Percentiles rank a stretch among this genome's conserved stretches.
phyloP scores from a whole-genome alignment of 2,329 filamentous ascomycete species.

The Arthrobotrys pseudoclavata region DNA sequence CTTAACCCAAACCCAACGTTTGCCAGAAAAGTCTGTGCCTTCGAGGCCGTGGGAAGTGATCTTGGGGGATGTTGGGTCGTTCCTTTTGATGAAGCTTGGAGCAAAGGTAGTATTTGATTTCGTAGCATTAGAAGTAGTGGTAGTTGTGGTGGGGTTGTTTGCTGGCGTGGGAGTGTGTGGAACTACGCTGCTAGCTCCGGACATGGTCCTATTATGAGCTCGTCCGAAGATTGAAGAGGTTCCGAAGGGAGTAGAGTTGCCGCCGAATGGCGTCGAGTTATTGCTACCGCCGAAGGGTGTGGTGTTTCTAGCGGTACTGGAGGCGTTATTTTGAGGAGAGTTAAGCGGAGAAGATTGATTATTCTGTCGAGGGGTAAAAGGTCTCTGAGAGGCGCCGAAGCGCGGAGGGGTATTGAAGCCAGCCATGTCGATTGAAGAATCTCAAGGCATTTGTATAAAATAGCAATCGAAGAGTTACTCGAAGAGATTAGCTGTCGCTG shows the following conservation, averaged over 20 bases:
- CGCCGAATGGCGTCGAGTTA: slow-evolving; percentile 49
- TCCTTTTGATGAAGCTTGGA: slow-evolving; percentile 88
- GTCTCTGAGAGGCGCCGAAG: slow-evolving; percentile 58
- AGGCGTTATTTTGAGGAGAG: slow-evolving; percentile 47
- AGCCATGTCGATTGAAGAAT: slow-evolving; percentile 40
- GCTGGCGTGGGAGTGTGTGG: not conserved
- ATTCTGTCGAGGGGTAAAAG: slow-evolving; percentile 55
- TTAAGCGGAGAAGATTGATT: slow-evolving; percentile 34
- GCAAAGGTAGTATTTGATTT: slow-evolving; percentile 85
- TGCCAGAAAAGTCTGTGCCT: slow-evolving; percentile 98
- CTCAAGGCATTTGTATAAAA: slow-evolving; percentile 48
- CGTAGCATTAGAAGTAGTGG: slow-evolving; percentile 70
- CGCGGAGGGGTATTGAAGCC: slow-evolving; percentile 58
- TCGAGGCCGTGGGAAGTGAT: slow-evolving; percentile 74
- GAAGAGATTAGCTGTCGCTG: slow-evolving; percentile 8
- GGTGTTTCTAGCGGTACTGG: slow-evolving; percentile 62
- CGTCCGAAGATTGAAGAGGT: slow-evolving; percentile 63
- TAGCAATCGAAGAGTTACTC: slow-evolving; percentile 7
- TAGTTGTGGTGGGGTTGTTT: not conserved
- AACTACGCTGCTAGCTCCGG: slow-evolving; percentile 10
- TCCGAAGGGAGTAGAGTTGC: slow-evolving; percentile 51
- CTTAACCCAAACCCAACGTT: slow-evolving; percentile 97
- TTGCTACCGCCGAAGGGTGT: slow-evolving; percentile 54
- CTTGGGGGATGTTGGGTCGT: slow-evolving; percentile 51
- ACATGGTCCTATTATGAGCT: slow-evolving; percentile 65